phyloP scores from a whole-genome alignment of 1,284 basidiomycete species.

The Apiotrichum domesticum region DNA sequence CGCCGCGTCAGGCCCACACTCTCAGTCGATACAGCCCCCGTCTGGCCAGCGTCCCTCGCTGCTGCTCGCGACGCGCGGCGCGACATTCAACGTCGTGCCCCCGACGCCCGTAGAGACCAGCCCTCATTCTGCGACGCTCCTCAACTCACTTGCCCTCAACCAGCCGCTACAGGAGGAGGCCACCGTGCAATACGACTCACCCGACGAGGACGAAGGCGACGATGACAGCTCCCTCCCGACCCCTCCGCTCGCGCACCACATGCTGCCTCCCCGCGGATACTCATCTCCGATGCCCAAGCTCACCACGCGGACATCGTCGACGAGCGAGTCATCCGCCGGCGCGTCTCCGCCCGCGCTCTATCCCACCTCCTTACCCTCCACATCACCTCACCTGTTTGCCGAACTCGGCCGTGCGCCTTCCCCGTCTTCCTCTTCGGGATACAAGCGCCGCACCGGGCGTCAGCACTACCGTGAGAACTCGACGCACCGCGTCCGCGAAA shows the following conservation, averaged over 20 bases:
- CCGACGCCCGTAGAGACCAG: conserved; percentile 3
- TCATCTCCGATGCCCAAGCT: conserved; percentile 6
- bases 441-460: not conserved
- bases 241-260: conserved; percentile 4
- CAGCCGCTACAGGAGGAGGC: conserved; percentile 1
- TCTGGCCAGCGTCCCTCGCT: conserved; percentile 2
- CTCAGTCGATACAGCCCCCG: no score
- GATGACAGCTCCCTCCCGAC: conserved; percentile 2
- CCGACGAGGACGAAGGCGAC: conserved; percentile 17
- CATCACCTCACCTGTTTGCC: conserved; percentile 1
- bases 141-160: not conserved
- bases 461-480: conserved; percentile 34
- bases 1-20: no score
- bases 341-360: conserved; percentile 3
- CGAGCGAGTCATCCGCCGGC: not conserved
- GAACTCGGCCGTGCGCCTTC: conserved; percentile 2
- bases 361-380: conserved; percentile 1
- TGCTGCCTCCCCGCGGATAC: conserved; percentile 8
- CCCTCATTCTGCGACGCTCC: not conserved
- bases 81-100: conserved; percentile 3
- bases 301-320: not conserved
- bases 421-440: not conserved
- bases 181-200: conserved; percentile 20
- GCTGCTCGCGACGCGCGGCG: not conserved
- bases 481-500: conserved; percentile 43